phyloP scores from a whole-genome alignment of 345 rosid genomes.

The Lepidium africanum region DNA sequence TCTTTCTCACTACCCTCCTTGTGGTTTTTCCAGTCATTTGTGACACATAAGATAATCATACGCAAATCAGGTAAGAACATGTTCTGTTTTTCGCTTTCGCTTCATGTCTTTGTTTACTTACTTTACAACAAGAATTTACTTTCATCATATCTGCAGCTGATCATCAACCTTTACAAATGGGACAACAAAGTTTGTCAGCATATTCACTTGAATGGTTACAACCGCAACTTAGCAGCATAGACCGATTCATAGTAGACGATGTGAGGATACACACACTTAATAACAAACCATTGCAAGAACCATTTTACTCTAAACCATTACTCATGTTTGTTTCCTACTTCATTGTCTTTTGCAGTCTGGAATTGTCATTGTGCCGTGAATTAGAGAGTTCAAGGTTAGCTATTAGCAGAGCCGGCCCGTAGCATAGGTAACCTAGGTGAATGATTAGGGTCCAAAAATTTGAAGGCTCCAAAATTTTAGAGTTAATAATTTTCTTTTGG shows the following conservation, averaged over 20 bases:
- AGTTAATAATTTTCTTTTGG: too few relatives aligned
- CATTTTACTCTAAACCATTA: too few relatives aligned
- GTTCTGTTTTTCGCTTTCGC: neutral
- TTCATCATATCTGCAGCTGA: conserved; percentile 28
- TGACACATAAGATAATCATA: conserved; percentile 53
- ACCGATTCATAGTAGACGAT: conserved; percentile 47
- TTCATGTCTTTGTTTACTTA: neutral
- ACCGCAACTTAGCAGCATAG: conserved; percentile 40
- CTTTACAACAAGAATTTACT: neutral
- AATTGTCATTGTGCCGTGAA: too few relatives aligned
- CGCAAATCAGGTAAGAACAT: conserved; percentile 38
- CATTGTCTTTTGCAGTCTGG: too few relatives aligned
- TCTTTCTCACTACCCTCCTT: neutral
- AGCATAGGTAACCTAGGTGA: too few relatives aligned
- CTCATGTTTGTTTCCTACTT: too few relatives aligned
- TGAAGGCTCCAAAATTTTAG: too few relatives aligned
- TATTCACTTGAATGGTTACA: conserved; percentile 54
- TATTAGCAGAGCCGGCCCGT: too few relatives aligned
- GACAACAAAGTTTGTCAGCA: conserved; percentile 5
- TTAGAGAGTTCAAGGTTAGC: too few relatives aligned
- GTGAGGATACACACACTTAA: neutral
- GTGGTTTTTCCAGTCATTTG: conserved; percentile 49
- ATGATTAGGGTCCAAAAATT: too few relatives aligned
- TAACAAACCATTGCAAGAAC: too few relatives aligned
- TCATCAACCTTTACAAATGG: conserved; percentile 21